These are phyloP conservation scores for Citrus sinensis DNA, from an alignment of 345 rosid genomes.

Conservation along the genomic window DNA sequence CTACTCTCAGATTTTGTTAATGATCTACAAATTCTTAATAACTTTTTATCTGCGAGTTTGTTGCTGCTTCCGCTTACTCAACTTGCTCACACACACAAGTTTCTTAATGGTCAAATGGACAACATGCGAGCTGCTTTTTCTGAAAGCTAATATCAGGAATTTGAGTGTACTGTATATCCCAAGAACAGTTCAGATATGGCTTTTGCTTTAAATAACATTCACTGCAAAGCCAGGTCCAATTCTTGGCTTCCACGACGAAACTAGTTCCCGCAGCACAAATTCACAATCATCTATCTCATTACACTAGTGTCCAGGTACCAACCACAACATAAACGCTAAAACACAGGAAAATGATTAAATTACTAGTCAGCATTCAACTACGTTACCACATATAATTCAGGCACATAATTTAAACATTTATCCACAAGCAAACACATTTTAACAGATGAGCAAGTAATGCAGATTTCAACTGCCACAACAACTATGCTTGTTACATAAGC, in stretches of 20 bases:
- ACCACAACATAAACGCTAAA: neutral
- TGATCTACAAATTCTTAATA: neutral
- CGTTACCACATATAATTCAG: neutral
- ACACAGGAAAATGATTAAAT: neutral
- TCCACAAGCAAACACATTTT: neutral
- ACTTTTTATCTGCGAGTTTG: too few species aligned
- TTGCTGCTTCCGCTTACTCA: neutral
- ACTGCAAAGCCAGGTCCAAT: neutral
- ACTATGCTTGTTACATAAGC: neutral
- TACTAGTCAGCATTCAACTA: neutral
- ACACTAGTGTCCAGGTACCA: neutral
- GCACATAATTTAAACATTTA: neutral
- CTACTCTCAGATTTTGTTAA: neutral
- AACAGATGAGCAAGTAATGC: neutral
- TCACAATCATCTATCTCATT: neutral
- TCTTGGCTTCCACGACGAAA: neutral
- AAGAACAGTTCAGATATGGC: neutral
- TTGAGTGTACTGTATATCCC: neutral
- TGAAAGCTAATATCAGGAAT: neutral
- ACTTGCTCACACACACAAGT: too few species aligned
- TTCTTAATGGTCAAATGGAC: too few species aligned
- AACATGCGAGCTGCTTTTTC: neutral
- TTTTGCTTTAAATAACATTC: neutral
- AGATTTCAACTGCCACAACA: neutral
- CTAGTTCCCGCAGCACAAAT: neutral